Evolutionary conservation across 768 basidiomycete genomes (phyloP), one percentile per base, ranked within the genome.

Genomic region (Tricholoma flavovirens): DNA sequence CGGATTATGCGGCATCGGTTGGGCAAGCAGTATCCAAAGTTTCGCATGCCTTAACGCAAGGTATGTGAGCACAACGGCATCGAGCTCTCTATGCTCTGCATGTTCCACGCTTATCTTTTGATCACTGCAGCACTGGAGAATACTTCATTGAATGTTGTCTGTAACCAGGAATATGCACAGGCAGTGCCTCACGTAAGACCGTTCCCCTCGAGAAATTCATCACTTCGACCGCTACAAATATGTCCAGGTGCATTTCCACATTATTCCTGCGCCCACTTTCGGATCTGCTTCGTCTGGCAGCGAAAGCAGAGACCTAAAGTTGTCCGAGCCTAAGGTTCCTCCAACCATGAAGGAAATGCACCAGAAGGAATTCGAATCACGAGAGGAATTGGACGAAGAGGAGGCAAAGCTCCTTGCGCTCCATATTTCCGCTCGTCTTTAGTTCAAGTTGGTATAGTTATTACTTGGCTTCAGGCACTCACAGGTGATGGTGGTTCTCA

Each of bases 81-180:
- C 17, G 24, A n/a, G 14, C 46, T 29, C 26, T 30, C 3, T 30
- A 9, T 50, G 11, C 48, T 43, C 32, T 17, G 12, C 11, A 29
- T 26, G 15, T 32, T 21, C 7, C 15, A 2, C 49, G 11, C 42
- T 53, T 19, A 57, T 14, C 22, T 19, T 17, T 54, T 12, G 21
- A 22, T 22, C 54, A 24, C 36, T 19, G 5, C 54, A 88, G 86
- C 81, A 1, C 60, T 87, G 22, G 74, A 80, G 10, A 84, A 88
- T 60, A 85, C 84, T 14, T 86, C 75, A 6, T 72, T 90, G 48
- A 90, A 89, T 64, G 80, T 90, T 5, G 87, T 89, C 4, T 88
- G 87, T 62, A 89, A 89, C 64, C 87, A 90, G 64, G 87, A 88
- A 67, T 90, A 90, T 61, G 88, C 88, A 0, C 88, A 90, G 64